Base-by-base conservation (phyloP, 140 eudicot genomes). In the Ambrosia hybrid region DNA sequence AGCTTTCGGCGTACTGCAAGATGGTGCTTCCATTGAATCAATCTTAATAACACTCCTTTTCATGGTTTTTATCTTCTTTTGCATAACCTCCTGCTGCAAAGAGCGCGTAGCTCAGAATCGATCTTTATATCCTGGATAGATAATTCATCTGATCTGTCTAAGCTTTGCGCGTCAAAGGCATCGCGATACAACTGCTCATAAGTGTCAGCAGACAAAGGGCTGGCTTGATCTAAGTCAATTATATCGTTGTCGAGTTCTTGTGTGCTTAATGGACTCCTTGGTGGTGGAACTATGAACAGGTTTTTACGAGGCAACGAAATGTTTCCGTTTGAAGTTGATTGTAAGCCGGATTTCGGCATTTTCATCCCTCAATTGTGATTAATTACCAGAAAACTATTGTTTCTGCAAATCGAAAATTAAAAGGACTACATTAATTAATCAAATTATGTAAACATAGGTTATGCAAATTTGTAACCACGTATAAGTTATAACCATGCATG, bases 171-270 rank as follows among this genome's bases (percentile, higher is more conserved):
- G 13, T 93, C 91, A 7, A 80, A 84, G 10, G 87, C 86, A 56
- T 88, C 88, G 38, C 79, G 75, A 51, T 86, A 90, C 11, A 94
- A 75, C 52, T 86, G 88, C 75, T 94, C 92, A 4, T 96, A 88
- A 17, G 87, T 82, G 72, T 87, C 85, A 1, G 73, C 83, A 26
- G 67, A 69, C 37, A 83, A 82, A 66, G 86, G 89, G 6, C 90
- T 81, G 79, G 93, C 83, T 67, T 84, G 74, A 65, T 93, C 96
- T 37, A 87, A 75, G 73, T 93, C 96, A n/a, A 87, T 75, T 0
- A 93, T 82, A 62, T 83, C 78, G 57, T 80, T 85, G 15, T 78
- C 91, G 4, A 75, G 95, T 70, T 86, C 88, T 59, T 78, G 82
- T 3, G 86, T 77, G 63, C 82, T 90, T 67, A 88, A 78, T 14